Evolutionary conservation across 192 early-diverging fungal species (phyloP), one percentile per base, ranked within the genome.

Genomic region (Tieghemiomyces parasiticus): DNA sequence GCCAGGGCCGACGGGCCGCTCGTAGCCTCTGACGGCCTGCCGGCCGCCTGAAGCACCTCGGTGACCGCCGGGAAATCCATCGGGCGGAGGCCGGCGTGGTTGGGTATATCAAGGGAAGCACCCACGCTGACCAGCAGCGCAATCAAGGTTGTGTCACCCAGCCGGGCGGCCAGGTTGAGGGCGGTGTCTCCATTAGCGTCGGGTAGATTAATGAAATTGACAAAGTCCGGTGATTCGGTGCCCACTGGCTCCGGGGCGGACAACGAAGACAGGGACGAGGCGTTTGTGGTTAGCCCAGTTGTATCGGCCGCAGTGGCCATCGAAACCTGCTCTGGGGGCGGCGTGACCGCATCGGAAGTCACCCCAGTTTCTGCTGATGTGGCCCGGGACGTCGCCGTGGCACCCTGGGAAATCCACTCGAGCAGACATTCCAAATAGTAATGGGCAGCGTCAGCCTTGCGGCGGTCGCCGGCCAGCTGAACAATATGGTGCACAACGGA

Each of bases 401-500:
- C 30, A 19, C 33, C 16, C 24, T 75, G 67, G 6, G 76, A 74
- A 59, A 83, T 69, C 69, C 72, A 80, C 22, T 83, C 80, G 16
- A 97, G 71, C 2, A 92, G 50, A 63, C 86, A 83, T 63, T 99
- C 89, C 67, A 91, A 81, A 66, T 99, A 99, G 60, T 99, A 96
- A 35, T 78, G 72, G 4, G 82, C 81, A 2, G 91, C 85, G 59
- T 78, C 71, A 0, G 81, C 75, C 26, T 89, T 80, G 10, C 84
- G 86, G 30, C 84, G 77, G 59, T 75, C 72, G 4, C 78, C 81
- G 4, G 90, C 81, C 0, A 84, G 83, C 1, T 77, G 63, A 0
- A 86, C 82, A 22, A 95, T 84, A 63, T 99, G 95, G 64, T 99
- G 95, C 29, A 99, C 78, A 4, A 97, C 87, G 0, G 88, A 95